Conservation (phyloP, 257 asterid species). For the Echium plantagineum region DNA sequence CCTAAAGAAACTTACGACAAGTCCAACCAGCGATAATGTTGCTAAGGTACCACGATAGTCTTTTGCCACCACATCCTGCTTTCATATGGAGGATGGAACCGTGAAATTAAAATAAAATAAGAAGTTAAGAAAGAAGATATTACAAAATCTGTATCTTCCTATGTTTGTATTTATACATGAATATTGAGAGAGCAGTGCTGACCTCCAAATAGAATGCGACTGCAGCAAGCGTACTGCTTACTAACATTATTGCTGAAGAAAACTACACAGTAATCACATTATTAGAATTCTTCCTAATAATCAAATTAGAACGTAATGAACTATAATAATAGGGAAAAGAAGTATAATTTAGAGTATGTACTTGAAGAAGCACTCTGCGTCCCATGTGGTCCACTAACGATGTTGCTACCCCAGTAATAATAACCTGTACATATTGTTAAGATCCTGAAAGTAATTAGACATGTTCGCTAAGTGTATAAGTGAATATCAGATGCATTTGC, state of each 20-base stretch:
- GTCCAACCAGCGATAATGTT: slow-evolving; percentile 48
- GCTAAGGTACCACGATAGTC: slow-evolving; percentile 27
- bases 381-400: slow-evolving; percentile 68
- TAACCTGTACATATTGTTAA: slow-evolving; percentile 25
- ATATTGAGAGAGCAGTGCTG: slow-evolving; percentile 6
- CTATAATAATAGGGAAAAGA: background rate
- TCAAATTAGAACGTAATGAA: background rate
- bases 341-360: slow-evolving; percentile 17
- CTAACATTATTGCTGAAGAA: slow-evolving; percentile 48
- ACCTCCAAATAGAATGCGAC: slow-evolving; percentile 58
- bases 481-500: no score
- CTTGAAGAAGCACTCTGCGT: slow-evolving; percentile 75
- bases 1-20: slow-evolving; percentile 41
- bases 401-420: slow-evolving; percentile 60
- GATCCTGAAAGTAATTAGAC: no score
- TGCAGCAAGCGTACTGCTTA: slow-evolving; percentile 64
- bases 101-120: background rate
- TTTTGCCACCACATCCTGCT: slow-evolving; percentile 46
- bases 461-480: no score
- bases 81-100: background rate
- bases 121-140: background rate
- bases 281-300: background rate
- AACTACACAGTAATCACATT: slow-evolving; percentile 29
- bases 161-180: background rate
- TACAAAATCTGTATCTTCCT: background rate